Evolutionary conservation across 192 early-diverging fungal species (phyloP).

Genomic region (Geosiphon pyriformis): DNA sequence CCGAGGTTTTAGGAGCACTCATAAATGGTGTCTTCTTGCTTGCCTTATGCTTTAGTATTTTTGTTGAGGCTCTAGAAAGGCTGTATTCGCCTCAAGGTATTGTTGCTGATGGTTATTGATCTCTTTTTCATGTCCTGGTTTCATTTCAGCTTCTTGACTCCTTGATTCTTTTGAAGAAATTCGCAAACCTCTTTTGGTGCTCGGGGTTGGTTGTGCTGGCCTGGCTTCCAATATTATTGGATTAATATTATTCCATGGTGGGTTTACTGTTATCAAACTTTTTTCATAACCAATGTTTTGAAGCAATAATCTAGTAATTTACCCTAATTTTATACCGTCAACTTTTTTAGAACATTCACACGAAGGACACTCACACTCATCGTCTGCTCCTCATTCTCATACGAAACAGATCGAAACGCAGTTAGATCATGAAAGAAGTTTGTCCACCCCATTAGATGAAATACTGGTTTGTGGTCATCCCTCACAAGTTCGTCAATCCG

Average conservation of each 20-base stretch:
- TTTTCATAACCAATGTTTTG: not conserved
- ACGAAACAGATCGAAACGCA: not conserved
- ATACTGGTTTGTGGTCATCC: slow-evolving; percentile 45
- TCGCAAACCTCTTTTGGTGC: slow-evolving; percentile 63
- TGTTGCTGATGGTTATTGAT: too few relatives aligned
- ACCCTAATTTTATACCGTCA: not conserved
- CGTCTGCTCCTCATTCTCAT: slow-evolving; percentile 7
- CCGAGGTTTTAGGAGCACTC: slow-evolving; percentile 89
- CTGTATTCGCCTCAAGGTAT: slow-evolving; percentile 61
- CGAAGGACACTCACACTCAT: slow-evolving; percentile 33
- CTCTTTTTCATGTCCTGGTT: slow-evolving; percentile 69
- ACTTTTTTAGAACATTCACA: slow-evolving; percentile 56
- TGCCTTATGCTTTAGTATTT: slow-evolving; percentile 84
- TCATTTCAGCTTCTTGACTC: slow-evolving; percentile 70
- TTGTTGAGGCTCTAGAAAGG: slow-evolving; percentile 81
- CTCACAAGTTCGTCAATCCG: slow-evolving; percentile 45
- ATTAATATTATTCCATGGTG: slow-evolving; percentile 74
- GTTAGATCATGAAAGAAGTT: not conserved
- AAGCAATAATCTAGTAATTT: not conserved
- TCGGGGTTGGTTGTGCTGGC: slow-evolving; percentile 74
- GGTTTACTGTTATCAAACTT: not conserved
- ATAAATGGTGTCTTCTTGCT: slow-evolving; percentile 88
- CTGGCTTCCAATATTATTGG: slow-evolving; percentile 75
- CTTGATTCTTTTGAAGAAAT: slow-evolving; percentile 57
- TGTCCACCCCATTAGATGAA: slow-evolving; percentile 31